Percentiles rank a stretch among this genome's conserved stretches.
phyloP scores from a whole-genome alignment of 441 rosid species.

The Syzygium malaccense region DNA sequence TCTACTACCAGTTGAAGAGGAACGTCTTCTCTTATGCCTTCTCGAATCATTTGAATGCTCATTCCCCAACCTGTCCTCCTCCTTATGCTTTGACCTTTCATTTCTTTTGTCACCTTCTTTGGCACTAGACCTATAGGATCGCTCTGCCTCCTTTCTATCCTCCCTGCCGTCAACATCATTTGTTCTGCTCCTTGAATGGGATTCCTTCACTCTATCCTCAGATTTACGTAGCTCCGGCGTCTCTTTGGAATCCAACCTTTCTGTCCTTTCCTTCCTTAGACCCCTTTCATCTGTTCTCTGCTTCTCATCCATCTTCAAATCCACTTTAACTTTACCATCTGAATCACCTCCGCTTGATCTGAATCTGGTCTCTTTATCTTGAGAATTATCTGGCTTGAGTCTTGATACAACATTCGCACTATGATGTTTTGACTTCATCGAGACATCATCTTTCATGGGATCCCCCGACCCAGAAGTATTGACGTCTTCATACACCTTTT shows the following conservation, averaged over 20 bases:
- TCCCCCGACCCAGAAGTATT: slow-evolving; percentile 21
- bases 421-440: slow-evolving; percentile 20
- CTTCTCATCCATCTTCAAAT: slow-evolving; percentile 32
- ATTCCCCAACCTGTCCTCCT: slow-evolving; percentile 47
- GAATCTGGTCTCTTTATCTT: slow-evolving; percentile 23
- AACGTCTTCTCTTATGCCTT: slow-evolving; percentile 62
- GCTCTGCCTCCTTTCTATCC: slow-evolving; percentile 43
- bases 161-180: slow-evolving; percentile 39
- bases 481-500: slow-evolving; percentile 13
- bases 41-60: slow-evolving; percentile 42
- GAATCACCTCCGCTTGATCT: slow-evolving; percentile 28
- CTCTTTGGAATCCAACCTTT: slow-evolving; percentile 45
- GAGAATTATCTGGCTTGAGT: slow-evolving; percentile 24
- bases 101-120: slow-evolving; percentile 56
- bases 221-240: slow-evolving; percentile 34
- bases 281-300: slow-evolving; percentile 43
- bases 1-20: slow-evolving; percentile 53
- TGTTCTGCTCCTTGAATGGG: slow-evolving; percentile 42
- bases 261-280: slow-evolving; percentile 42
- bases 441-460: slow-evolving; percentile 17
- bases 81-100: slow-evolving; percentile 47
- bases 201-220: slow-evolving; percentile 43
- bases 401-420: slow-evolving; percentile 22
- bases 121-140: slow-evolving; percentile 34
- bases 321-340: slow-evolving; percentile 28